These are phyloP conservation scores for Aspergillus eucalypticola DNA, from an alignment of 2,329 filamentous ascomycete species.

Conservation along the genomic window DNA sequence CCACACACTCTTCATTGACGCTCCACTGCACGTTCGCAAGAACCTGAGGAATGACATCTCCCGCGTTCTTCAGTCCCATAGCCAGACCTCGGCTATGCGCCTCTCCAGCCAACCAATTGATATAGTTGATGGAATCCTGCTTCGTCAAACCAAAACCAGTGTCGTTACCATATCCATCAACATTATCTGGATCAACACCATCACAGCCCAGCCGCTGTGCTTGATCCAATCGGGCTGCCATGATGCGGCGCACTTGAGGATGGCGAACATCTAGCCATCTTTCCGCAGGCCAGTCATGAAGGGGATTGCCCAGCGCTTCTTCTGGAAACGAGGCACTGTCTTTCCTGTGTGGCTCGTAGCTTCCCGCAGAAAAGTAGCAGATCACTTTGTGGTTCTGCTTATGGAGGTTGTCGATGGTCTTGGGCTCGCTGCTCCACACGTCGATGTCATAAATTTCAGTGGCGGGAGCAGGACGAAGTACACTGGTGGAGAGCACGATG, in stretches of 20 bases:
- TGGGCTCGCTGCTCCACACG: slow-evolving; percentile 54
- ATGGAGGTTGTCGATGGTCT: slow-evolving; percentile 53
- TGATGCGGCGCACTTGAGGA: slow-evolving; percentile 60
- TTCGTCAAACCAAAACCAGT: slow-evolving; percentile 63
- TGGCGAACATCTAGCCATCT: slow-evolving; percentile 64
- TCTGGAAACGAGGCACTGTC: slow-evolving; percentile 56
- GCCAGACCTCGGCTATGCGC: slow-evolving; percentile 58
- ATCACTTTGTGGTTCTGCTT: slow-evolving; percentile 61
- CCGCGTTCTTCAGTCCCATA: slow-evolving; percentile 69
- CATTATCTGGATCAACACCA: slow-evolving; percentile 70
- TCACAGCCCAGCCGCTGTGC: slow-evolving; percentile 65
- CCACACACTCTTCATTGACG: slow-evolving; percentile 69
- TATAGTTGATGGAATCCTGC: slow-evolving; percentile 58
- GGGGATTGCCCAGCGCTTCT: slow-evolving; percentile 49
- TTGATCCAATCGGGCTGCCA: slow-evolving; percentile 60
- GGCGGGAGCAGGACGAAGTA: slow-evolving; percentile 48
- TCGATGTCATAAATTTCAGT: slow-evolving; percentile 64
- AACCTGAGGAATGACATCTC: slow-evolving; percentile 56
- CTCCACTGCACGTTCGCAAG: slow-evolving; percentile 61
- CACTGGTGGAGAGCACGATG: slow-evolving; percentile 54
- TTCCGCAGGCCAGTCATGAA: slow-evolving; percentile 68
- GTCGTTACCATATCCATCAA: slow-evolving; percentile 66
- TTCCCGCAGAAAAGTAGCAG: slow-evolving; percentile 75
- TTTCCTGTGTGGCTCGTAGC: slow-evolving; percentile 63
- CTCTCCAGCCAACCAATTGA: slow-evolving; percentile 61